A percentile compares a stretch with the other conserved stretches of the same genome.
These are phyloP conservation scores for Gliomastix tumulicola DNA, from an alignment of 2,329 filamentous ascomycete genomes.

Conservation along the genomic window DNA sequence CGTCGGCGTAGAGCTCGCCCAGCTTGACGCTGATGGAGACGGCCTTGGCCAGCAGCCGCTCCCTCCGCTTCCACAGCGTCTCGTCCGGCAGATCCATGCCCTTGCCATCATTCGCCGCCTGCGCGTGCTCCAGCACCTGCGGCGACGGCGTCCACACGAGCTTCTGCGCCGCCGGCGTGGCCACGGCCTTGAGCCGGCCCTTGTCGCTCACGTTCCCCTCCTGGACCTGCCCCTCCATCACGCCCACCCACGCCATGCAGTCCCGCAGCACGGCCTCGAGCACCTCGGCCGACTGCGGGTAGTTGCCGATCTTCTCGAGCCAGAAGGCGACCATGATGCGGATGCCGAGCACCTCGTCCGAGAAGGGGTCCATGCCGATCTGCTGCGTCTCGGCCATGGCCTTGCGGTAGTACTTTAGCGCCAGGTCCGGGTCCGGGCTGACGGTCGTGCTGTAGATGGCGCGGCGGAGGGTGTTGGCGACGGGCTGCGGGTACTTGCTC, in stretches of 20 bases:
- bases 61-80: conserved; percentile 50
- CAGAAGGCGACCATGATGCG: conserved; percentile 75
- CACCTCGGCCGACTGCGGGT: conserved; percentile 65
- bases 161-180: neutral
- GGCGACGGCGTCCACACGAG: neutral
- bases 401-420: conserved; percentile 76
- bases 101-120: conserved; percentile 2
- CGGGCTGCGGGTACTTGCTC: conserved; percentile 56
- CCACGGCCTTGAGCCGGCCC: conserved; percentile 17
- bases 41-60: conserved; percentile 63
- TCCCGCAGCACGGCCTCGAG: conserved; percentile 71
- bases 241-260: conserved; percentile 53
- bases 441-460: conserved; percentile 84
- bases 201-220: conserved; percentile 37
- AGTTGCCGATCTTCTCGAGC: conserved; percentile 70
- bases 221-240: conserved; percentile 41
- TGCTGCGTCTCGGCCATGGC: conserved; percentile 69
- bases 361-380: conserved; percentile 77
- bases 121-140: neutral
- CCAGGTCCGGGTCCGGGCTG: conserved; percentile 65
- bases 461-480: conserved; percentile 71
- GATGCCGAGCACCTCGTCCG: conserved; percentile 84
- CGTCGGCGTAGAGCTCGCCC: conserved; percentile 72
- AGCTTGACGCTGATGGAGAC: conserved; percentile 77
- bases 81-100: conserved; percentile 23